Evolutionary conservation across 1,139 yeast genomes (phyloP), one percentile per base, ranked within the genome.

Genomic region (Blastobotrys capitulatus): DNA sequence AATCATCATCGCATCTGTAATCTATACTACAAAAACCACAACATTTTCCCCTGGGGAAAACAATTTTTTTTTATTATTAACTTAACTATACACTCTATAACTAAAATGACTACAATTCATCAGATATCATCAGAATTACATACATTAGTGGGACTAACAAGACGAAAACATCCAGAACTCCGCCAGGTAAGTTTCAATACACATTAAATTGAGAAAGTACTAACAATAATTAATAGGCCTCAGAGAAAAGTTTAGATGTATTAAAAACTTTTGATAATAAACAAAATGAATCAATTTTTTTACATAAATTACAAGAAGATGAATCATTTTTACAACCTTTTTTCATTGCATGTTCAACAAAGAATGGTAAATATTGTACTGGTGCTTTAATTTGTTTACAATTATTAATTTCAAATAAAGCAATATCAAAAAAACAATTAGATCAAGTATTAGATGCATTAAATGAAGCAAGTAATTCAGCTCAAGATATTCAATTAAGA

Each of bases 401-500:
- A 52, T 74, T 75, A 29, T 69, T 88, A 49, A 78, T 86, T 20
- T 67, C 74, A 18, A 61, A 70, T 12, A 67, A 70, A 19, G 76
- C 79, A 2, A 65, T 90, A 10, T 81, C 88, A 0, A 66, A 72
- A 1, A 68, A 71, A 1, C 75, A 79, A 50, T 65, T 86, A 26
- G 72, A 72, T 26, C 72, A 76, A 6, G 73, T 89, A 6, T 68
- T 90, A 31, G 82, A 78, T 35, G 82, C 92, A 0, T 72, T 90
- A 37, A 70, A 73, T 38, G 94, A 86, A 51, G 87, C 95, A 0
- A 78, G 94, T 0, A 83, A 81, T 59, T 70, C 86, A 38, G 87
- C 94, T 0, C 74, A 79, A 31, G 97, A 92, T 46, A 84, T 87
- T 43, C 97, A 90, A 65, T 74, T 92, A 54, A 83, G 89, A 60